Conservation (phyloP, 495 filamentous ascomycete species). For the Immersiella caudata region DNA sequence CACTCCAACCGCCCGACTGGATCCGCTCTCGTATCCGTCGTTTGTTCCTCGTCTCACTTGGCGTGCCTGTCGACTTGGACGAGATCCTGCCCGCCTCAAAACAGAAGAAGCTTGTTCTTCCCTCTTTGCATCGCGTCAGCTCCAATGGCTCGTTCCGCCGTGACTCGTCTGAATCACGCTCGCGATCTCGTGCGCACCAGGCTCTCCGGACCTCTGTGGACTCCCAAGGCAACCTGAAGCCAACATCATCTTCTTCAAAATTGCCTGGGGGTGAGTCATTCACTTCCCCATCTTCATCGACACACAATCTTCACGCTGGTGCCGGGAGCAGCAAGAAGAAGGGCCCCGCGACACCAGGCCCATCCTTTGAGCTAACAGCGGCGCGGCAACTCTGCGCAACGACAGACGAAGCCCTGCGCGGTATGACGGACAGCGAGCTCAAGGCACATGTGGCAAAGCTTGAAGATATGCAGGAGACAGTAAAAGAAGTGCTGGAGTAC, state of each 20-base stretch:
- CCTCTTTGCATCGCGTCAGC: conserved; percentile 69
- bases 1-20: conserved; percentile 96
- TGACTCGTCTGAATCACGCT: conserved; percentile 52
- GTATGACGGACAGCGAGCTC: conserved; percentile 77
- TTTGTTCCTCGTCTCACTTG: conserved; percentile 92
- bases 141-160: conserved; percentile 56
- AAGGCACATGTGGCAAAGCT: conserved; percentile 70
- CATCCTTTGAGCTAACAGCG: conserved; percentile 74
- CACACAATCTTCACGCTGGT: conserved; percentile 37
- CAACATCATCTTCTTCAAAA: background rate
- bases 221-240: conserved; percentile 50
- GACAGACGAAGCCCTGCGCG: conserved; percentile 76
- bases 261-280: conserved; percentile 17
- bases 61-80: conserved; percentile 94
- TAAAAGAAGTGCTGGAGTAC: conserved; percentile 79
- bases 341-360: conserved; percentile 67
- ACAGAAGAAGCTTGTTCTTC: conserved; percentile 95
- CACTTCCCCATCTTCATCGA: conserved; percentile 31
- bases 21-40: conserved; percentile 94
- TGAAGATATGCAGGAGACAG: conserved; percentile 65
- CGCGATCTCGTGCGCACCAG: conserved; percentile 55
- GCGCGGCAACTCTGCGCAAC: conserved; percentile 79
- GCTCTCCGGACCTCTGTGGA: conserved; percentile 59
- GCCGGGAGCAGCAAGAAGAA: conserved; percentile 29
- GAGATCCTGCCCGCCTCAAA: conserved; percentile 95